Conservation (phyloP, 2,329 filamentous ascomycete genomes). For the Didymella pomorum region DNA sequence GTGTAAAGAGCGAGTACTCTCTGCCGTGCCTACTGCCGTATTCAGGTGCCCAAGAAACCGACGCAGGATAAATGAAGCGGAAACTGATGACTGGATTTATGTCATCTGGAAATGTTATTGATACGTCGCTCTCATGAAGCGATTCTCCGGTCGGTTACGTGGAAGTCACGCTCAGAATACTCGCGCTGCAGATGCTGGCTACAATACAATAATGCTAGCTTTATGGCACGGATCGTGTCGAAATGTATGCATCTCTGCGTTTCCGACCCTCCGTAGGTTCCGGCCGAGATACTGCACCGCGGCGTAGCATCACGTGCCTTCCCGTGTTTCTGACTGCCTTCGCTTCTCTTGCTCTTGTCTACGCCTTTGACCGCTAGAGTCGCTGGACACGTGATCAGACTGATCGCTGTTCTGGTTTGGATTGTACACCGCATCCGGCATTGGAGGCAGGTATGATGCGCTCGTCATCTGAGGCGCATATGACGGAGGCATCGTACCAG, state of each 20-base stretch:
- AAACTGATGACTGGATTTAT: background rate
- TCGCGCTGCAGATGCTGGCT: background rate
- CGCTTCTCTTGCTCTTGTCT: background rate
- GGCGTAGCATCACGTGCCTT: background rate
- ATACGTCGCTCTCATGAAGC: background rate
- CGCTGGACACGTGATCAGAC: background rate
- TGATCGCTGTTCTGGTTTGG: background rate
- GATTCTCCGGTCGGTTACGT: background rate
- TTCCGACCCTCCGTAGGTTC: background rate
- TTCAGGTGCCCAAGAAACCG: no score
- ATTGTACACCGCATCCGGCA: slow-evolving; percentile 3
- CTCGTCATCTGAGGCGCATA: slow-evolving; percentile 9
- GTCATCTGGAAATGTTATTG: background rate
- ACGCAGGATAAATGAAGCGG: background rate
- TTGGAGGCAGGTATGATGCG: slow-evolving; percentile 11
- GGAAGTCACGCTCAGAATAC: background rate
- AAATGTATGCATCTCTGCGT: background rate
- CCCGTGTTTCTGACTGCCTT: background rate
- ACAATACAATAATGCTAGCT: background rate
- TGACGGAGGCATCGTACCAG: slow-evolving; percentile 6
- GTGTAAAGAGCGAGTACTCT: background rate
- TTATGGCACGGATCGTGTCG: background rate
- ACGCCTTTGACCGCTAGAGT: background rate
- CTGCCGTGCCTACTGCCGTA: slow-evolving; percentile 3
- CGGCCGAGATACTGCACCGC: background rate